Evolutionary conservation across 2,329 filamentous ascomycete genomes (phyloP).

Genomic region (Talaromyces albobiverticillius): DNA sequence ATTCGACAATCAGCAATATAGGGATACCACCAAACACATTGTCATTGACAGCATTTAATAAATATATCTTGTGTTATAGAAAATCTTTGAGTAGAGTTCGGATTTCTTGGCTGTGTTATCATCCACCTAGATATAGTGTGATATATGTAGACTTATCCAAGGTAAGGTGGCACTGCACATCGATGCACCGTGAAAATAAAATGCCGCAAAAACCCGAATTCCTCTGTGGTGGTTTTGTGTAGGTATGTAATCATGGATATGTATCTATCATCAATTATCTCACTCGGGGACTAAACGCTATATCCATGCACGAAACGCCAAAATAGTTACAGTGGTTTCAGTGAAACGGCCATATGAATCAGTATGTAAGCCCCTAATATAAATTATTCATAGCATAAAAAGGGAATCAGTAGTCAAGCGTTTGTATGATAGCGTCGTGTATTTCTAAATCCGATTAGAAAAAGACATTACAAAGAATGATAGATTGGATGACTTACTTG

Average conservation of each 20-base stretch:
- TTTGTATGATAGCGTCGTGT: conserved; percentile 67
- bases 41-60: no score
- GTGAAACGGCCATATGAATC: neutral
- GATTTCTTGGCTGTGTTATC: no score
- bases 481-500: conserved; percentile 61
- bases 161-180: no score
- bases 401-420: conserved; percentile 60
- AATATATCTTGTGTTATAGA: no score
- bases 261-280: neutral
- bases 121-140: no score
- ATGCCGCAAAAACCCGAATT: neutral
- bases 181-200: no score
- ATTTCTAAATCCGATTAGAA: conserved; percentile 51
- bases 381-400: neutral
- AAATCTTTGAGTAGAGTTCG: no score
- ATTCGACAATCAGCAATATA: no score
- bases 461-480: neutral
- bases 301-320: neutral
- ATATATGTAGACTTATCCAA: no score
- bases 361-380: neutral
- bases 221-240: neutral
- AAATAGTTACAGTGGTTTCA: neutral
- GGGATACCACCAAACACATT: no score
- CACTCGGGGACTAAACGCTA: neutral
- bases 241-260: neutral